Evolutionary conservation across 2,329 filamentous ascomycete genomes (phyloP).

Genomic region (Setomelanomma holmii): DNA sequence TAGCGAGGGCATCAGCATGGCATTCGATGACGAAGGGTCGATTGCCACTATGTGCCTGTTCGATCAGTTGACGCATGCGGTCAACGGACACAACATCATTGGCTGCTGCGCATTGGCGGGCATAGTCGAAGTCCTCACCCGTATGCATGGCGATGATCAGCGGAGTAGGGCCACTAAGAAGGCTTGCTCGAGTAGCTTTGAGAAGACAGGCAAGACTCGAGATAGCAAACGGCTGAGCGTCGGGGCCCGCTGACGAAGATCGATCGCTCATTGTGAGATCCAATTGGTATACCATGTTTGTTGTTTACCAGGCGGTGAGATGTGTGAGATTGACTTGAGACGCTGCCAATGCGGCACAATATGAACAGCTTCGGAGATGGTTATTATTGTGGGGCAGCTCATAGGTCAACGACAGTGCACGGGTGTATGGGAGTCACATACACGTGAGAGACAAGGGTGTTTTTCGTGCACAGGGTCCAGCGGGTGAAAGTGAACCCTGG

Average conservation of each 20-base stretch:
- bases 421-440: too few species aligned
- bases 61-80: conserved; percentile 8
- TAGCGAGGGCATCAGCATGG: conserved; percentile 4
- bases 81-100: conserved; percentile 4
- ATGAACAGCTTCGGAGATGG: too few species aligned
- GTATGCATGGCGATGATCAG: conserved; percentile 3
- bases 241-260: too few species aligned
- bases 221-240: too few species aligned
- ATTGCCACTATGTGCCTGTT: conserved; percentile 4
- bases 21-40: conserved; percentile 8
- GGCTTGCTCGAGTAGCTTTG: background rate
- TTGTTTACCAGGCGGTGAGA: too few species aligned
- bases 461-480: background rate
- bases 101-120: conserved; percentile 5
- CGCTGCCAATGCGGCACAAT: too few species aligned
- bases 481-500: background rate
- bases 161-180: conserved; percentile 4
- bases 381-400: too few species aligned
- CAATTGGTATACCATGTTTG: too few species aligned
- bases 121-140: conserved; percentile 2
- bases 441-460: too few species aligned
- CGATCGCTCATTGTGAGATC: too few species aligned
- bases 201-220: too few species aligned
- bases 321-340: too few species aligned
- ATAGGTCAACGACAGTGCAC: background rate